phyloP scores from a whole-genome alignment of 2,329 filamentous ascomycete genomes.

The Tolypocladium album region DNA sequence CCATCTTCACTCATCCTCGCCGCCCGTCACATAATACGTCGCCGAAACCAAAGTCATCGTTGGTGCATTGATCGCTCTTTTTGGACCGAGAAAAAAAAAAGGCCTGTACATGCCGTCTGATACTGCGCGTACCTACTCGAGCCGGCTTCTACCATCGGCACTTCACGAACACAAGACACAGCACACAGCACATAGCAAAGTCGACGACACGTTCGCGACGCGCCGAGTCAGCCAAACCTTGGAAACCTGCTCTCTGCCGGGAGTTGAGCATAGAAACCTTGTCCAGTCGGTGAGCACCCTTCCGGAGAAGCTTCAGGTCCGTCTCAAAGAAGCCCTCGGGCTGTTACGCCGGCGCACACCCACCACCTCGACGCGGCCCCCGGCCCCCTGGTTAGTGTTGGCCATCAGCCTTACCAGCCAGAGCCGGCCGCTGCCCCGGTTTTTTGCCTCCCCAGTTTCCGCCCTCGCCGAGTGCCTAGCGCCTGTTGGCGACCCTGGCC shows the following conservation, averaged over 20 bases:
- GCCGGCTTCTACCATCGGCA: conserved; percentile 1
- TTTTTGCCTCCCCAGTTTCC: background rate
- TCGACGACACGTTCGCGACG: background rate
- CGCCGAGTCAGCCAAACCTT: background rate
- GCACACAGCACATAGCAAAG: background rate
- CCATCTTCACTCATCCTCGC: background rate
- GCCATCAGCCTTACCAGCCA: conserved; percentile 1
- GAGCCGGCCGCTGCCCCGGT: background rate
- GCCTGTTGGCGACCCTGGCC: background rate
- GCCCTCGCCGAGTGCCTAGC: background rate
- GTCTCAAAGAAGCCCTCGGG: background rate
- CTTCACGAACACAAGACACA: background rate
- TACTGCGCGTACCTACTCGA: conserved; percentile 7
- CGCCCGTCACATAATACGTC: conserved; percentile 1
- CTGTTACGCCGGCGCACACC: background rate
- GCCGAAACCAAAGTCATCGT: background rate
- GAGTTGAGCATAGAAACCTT: background rate
- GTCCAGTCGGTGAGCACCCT: background rate
- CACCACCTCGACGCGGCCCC: background rate
- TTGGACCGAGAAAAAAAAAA: background rate
- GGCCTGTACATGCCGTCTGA: conserved; percentile 10
- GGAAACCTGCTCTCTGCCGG: background rate
- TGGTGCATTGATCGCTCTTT: background rate
- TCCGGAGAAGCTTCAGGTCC: background rate
- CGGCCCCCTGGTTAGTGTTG: background rate